Evolutionary conservation across 352 stramenopile genomes (phyloP), one percentile per base, ranked within the genome.

Genomic region (Phytophthora litchii): DNA sequence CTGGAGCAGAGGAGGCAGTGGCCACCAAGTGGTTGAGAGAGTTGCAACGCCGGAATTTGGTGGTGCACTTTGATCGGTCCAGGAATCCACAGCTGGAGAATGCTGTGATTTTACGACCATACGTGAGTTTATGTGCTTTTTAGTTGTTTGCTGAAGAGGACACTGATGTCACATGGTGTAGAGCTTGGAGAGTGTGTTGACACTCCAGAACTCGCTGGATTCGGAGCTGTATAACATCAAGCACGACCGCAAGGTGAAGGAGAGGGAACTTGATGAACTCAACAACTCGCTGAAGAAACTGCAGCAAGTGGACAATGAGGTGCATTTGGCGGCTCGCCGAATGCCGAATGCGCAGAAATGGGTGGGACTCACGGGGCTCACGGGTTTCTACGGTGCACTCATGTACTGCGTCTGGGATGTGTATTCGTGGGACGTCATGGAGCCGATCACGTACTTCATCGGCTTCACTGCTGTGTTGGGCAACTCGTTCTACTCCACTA

Each of bases 401-500:
- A 90, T 89, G 78, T 94, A 92, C 67, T 76, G 77, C 19, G 84
- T 94, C 40, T 94, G 84, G 84, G 79, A 94, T 34, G 84, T 94
- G 27, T 94, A 94, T 57, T 94, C 84, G 48, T 95, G 86, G 86
- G 86, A 95, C 55, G 79, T 95, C 45, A 95, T 95, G 86, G 86
- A 95, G 62, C 86, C 86, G 17, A 92, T 95, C 54, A 93, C 86
- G 63, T 95, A 95, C 68, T 95, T 95, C 60, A 91, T 95, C 67
- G 83, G 84, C 47, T 95, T 95, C 58, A 91, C 83, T n/a, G 80
- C 80, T 20, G 83, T 95, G 38, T 51, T 95, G 32, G 79, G 74
- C 45, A 87, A 89, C 52, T 88, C 83, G 40, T 93, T 95, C 58
- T 93, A 93, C 60, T 82, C 89, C 29, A 78, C 69, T 19, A 72